Evolutionary conservation across 352 stramenopile species (phyloP).

Genomic region (Blastocystis sp.): DNA sequence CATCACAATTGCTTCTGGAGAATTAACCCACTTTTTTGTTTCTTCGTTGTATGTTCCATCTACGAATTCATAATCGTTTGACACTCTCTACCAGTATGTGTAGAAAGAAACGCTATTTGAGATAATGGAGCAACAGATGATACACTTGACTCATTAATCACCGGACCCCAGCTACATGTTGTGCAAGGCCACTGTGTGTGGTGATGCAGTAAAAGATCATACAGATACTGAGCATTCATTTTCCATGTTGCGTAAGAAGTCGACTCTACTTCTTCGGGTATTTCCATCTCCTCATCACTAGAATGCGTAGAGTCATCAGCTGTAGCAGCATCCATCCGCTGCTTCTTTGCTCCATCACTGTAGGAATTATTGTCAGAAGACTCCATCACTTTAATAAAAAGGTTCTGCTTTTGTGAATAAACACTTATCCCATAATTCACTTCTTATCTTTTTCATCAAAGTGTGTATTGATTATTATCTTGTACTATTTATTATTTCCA

Average conservation of each 20-base stretch:
- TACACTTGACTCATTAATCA: neutral
- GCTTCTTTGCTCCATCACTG: neutral
- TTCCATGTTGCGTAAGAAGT: constrained; percentile 36
- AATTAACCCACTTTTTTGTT: neutral
- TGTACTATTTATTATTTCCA: too few species aligned
- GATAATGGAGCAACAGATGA: constrained; percentile 4
- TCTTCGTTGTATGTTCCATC: neutral
- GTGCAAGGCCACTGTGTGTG: constrained; percentile 23
- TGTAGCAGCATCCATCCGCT: neutral
- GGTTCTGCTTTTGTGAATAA: neutral
- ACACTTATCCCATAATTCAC: too few species aligned
- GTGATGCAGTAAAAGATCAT: constrained; percentile 39
- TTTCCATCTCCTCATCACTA: neutral
- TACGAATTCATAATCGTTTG: neutral
- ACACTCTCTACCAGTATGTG: neutral
- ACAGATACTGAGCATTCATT: constrained; percentile 40
- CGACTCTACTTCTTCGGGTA: neutral
- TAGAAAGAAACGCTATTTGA: neutral
- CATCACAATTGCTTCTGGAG: neutral
- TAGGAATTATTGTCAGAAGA: neutral
- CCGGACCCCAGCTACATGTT: constrained; percentile 11
- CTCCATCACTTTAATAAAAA: neutral
- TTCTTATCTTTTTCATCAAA: too few species aligned
- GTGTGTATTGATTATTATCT: too few species aligned
- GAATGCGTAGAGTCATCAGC: neutral